A percentile compares a stretch with the other conserved stretches of the same genome.
These are phyloP conservation scores for Cantharellus cinnabarinus DNA, from an alignment of 768 basidiomycete genomes.

Conservation along the genomic window DNA sequence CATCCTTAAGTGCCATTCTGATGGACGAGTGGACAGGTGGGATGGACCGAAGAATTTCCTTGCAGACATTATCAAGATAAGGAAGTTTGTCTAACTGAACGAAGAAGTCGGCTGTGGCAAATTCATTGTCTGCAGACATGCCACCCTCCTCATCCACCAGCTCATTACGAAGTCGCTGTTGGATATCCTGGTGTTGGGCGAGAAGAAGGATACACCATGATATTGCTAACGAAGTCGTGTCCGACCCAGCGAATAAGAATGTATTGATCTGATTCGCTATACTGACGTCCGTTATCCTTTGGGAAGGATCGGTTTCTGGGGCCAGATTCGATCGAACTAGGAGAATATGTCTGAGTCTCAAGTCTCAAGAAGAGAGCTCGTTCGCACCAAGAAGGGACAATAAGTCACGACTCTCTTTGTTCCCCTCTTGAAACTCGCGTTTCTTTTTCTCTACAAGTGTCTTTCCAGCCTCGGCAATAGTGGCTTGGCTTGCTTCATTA, in stretches of 20 bases:
- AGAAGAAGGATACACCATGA: slow-evolving; percentile 73
- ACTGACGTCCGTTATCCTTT: slow-evolving; percentile 71
- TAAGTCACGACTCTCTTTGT: slow-evolving; percentile 28
- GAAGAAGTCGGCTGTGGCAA: slow-evolving; percentile 22
- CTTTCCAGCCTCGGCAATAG: slow-evolving; percentile 53
- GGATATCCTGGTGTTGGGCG: slow-evolving; percentile 42
- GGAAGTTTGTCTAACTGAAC: slow-evolving; percentile 37
- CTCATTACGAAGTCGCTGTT: slow-evolving; percentile 53
- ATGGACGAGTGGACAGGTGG: slow-evolving; percentile 69
- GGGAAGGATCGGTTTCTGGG: slow-evolving; percentile 31
- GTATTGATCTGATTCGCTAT: slow-evolving; percentile 74
- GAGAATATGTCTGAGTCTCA: not conserved
- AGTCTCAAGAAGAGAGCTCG: not conserved
- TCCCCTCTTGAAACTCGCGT: slow-evolving; percentile 26
- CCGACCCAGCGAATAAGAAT: slow-evolving; percentile 79
- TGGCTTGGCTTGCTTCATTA: slow-evolving; percentile 10
- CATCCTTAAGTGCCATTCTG: slow-evolving; percentile 24
- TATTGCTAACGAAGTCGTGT: slow-evolving; percentile 62
- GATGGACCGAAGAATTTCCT: slow-evolving; percentile 57
- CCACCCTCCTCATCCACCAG: slow-evolving; percentile 17
- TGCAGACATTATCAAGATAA: slow-evolving; percentile 52
- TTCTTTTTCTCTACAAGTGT: slow-evolving; percentile 66
- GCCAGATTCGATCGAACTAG: slow-evolving; percentile 71
- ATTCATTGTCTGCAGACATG: slow-evolving; percentile 16
- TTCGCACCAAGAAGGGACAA: slow-evolving; percentile 54